Conservation (phyloP, 306 rosid genomes). For the Herpetospermum pedunculosum region DNA sequence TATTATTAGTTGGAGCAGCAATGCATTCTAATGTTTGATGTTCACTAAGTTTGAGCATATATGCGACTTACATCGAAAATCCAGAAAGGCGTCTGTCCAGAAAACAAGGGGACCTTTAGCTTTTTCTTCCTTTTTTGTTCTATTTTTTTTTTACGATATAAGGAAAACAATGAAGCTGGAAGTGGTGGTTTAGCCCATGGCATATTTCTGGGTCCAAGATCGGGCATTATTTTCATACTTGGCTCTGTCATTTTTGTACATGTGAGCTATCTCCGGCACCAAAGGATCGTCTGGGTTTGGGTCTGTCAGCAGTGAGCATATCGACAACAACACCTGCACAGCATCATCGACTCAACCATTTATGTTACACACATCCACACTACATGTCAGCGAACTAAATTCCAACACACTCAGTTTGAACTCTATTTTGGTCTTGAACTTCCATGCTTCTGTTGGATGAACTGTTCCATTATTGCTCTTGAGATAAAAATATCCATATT, state of each 20-base stretch:
- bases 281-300: constrained; percentile 10
- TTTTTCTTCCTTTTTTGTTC: too few relatives aligned
- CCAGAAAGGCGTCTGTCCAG: neutral
- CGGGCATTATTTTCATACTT: constrained; percentile 3
- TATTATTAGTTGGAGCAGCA: neutral
- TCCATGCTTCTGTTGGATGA: too few relatives aligned
- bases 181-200: neutral
- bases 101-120: neutral
- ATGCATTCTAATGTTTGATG: neutral
- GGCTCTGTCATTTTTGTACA: constrained; percentile 1
- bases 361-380: too few relatives aligned
- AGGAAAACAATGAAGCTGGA: neutral
- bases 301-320: constrained; percentile 11
- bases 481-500: too few relatives aligned
- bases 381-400: too few relatives aligned
- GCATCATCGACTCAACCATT: neutral
- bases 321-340: constrained; percentile 5
- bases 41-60: neutral
- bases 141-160: too few relatives aligned
- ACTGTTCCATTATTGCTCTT: too few relatives aligned
- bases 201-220: constrained; percentile 10
- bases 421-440: too few relatives aligned
- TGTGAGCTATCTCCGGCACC: constrained; percentile 9
- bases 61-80: neutral
- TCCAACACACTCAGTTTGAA: too few relatives aligned